Conservation (phyloP, 2,329 filamentous ascomycete species). For the Aureobasidium sp. region DNA sequence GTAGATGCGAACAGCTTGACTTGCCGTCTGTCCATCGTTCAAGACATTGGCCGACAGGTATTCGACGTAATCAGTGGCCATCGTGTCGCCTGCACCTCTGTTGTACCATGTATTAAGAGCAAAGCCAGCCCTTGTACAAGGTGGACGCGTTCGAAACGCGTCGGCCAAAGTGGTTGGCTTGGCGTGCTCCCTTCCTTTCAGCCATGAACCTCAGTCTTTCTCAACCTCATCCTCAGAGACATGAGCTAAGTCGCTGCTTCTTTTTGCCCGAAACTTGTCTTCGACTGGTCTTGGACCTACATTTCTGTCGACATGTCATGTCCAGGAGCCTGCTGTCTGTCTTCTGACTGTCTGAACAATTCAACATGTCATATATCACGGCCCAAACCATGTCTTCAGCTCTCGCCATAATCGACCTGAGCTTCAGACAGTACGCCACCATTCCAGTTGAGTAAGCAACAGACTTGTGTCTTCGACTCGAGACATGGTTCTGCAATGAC, state of each 20-base stretch:
- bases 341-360: background rate
- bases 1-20: slow-evolving; percentile 23
- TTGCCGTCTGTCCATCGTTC: slow-evolving; percentile 65
- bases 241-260: background rate
- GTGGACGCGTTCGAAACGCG: background rate
- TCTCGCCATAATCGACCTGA: background rate
- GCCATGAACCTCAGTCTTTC: background rate
- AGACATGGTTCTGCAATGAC: background rate
- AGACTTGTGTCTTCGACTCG: background rate
- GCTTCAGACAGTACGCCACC: background rate
- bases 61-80: slow-evolving; percentile 50
- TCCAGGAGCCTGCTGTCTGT: background rate
- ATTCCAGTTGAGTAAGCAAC: background rate
- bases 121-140: background rate
- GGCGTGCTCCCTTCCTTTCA: background rate
- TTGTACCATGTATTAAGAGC: background rate
- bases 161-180: background rate
- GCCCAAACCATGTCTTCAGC: background rate
- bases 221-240: background rate
- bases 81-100: background rate
- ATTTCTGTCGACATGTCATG: background rate
- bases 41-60: slow-evolving; percentile 71
- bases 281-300: background rate
- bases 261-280: background rate
- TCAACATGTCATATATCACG: background rate